Evolutionary conservation across 129 eudicot genomes (phyloP).

Genomic region (Flaveria bidentis): DNA sequence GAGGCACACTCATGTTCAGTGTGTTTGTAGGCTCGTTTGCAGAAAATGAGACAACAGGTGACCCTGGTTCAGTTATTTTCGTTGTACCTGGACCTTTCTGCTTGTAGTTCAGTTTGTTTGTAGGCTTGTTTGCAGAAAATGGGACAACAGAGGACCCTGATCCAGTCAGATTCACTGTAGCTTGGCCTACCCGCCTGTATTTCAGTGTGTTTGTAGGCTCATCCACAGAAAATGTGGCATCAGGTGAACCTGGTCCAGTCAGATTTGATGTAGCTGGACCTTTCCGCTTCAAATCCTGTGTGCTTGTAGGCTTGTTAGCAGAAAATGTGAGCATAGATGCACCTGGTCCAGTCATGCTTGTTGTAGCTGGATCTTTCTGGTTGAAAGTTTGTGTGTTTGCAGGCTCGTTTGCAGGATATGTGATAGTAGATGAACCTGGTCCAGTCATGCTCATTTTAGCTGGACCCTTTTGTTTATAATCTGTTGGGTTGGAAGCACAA

Average conservation of each 20-base stretch:
- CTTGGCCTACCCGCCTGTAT: not conserved
- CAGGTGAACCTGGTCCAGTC: constrained; percentile 4
- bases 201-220: not conserved
- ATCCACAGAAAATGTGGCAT: not conserved
- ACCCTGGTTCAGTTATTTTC: not conserved
- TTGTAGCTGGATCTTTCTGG: constrained; percentile 1
- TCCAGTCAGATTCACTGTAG: not conserved
- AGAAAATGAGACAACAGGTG: not conserved
- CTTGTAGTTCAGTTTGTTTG: not conserved
- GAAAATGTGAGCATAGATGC: not conserved
- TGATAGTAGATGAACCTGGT: not conserved
- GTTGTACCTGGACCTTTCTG: not conserved
- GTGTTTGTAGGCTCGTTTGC: not conserved
- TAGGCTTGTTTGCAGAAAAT: not conserved
- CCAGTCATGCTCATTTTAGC: not conserved
- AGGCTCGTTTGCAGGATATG: not conserved
- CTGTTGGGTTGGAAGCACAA: not conserved
- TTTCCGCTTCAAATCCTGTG: not conserved
- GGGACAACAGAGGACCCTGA: not conserved
- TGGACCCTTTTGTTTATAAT: constrained; percentile 25
- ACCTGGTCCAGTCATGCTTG: not conserved
- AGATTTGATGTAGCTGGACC: constrained; percentile 13
- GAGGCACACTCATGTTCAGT: too few species aligned
- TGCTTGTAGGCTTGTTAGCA: not conserved
- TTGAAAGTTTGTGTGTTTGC: not conserved